A percentile compares a stretch with the other conserved stretches of the same genome.
These are phyloP conservation scores for Leccinum imitatum DNA, from an alignment of 768 basidiomycete genomes.

Conservation along the genomic window DNA sequence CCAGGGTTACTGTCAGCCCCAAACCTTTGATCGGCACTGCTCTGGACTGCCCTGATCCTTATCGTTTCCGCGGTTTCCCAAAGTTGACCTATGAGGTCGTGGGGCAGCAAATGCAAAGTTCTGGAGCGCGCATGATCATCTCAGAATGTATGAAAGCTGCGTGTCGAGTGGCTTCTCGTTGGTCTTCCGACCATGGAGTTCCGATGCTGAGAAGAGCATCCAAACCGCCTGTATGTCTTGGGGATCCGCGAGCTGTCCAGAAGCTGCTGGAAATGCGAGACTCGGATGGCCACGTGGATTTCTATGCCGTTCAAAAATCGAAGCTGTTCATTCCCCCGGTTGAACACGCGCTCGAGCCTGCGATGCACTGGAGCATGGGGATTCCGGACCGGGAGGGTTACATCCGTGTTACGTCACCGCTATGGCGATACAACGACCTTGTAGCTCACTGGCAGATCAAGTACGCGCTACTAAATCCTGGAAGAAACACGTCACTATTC, in stretches of 20 bases:
- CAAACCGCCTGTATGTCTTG: constrained; percentile 30
- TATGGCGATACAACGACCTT: constrained; percentile 83
- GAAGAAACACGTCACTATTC: constrained; percentile 42
- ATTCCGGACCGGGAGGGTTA: constrained; percentile 79
- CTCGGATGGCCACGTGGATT: constrained; percentile 43
- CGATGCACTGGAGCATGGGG: constrained; percentile 67
- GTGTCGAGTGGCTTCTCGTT: constrained; percentile 70
- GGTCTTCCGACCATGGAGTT: constrained; percentile 57
- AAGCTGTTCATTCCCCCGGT: constrained; percentile 37
- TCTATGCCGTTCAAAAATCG: constrained; percentile 33
- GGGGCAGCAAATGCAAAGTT: constrained; percentile 21
- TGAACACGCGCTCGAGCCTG: constrained; percentile 51
- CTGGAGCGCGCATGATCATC: constrained; percentile 57
- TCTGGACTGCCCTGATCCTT: constrained; percentile 27
- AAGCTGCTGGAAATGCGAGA: constrained; percentile 51
- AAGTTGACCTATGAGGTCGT: constrained; percentile 46
- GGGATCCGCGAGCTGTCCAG: constrained; percentile 36
- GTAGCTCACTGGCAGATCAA: constrained; percentile 95
- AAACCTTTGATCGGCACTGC: constrained; percentile 35
- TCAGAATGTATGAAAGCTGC: constrained; percentile 84
- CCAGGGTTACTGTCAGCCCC: constrained; percentile 28
- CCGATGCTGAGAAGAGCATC: constrained; percentile 62
- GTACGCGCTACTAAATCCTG: constrained; percentile 52
- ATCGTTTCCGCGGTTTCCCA: constrained; percentile 51
- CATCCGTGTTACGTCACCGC: constrained; percentile 77